These are phyloP conservation scores for Dipsacomyces acuminosporus DNA, from an alignment of 371 early-diverging fungal genomes.

Conservation along the genomic window DNA sequence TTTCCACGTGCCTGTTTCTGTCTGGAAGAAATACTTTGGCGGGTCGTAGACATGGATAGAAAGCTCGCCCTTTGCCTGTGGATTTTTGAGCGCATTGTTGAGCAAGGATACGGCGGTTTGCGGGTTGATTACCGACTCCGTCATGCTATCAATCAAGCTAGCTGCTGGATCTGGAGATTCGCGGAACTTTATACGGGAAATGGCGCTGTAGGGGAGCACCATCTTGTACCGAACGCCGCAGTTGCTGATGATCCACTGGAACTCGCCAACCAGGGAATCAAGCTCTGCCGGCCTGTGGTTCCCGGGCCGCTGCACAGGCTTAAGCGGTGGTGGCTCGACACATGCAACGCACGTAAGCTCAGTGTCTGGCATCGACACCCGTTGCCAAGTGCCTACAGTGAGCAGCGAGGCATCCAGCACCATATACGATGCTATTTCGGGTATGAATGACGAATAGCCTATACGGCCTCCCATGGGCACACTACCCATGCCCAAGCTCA, in stretches of 20 bases:
- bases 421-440: constrained; percentile 42
- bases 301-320: constrained; percentile 43
- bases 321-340: constrained; percentile 42
- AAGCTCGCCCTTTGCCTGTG: constrained; percentile 40
- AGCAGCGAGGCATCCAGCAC: constrained; percentile 31
- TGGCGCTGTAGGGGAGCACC: constrained; percentile 40
- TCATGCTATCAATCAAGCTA: constrained; percentile 18
- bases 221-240: constrained; percentile 39
- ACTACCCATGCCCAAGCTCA: constrained; percentile 1
- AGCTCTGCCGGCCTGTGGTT: constrained; percentile 43
- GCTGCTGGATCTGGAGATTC: constrained; percentile 32
- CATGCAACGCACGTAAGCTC: constrained; percentile 42
- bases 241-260: constrained; percentile 44
- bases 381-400: constrained; percentile 38
- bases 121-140: constrained; percentile 31
- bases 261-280: constrained; percentile 42
- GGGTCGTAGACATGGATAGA: constrained; percentile 38
- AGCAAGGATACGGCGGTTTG: constrained; percentile 34
- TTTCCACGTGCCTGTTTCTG: constrained; percentile 26
- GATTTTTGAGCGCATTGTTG: constrained; percentile 29
- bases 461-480: constrained; percentile 3
- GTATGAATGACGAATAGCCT: constrained; percentile 25
- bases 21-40: constrained; percentile 34
- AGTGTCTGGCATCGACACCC: constrained; percentile 35
- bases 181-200: constrained; percentile 41